Conservation (phyloP, 768 basidiomycete genomes). For the Cyclocybe aegerita region DNA sequence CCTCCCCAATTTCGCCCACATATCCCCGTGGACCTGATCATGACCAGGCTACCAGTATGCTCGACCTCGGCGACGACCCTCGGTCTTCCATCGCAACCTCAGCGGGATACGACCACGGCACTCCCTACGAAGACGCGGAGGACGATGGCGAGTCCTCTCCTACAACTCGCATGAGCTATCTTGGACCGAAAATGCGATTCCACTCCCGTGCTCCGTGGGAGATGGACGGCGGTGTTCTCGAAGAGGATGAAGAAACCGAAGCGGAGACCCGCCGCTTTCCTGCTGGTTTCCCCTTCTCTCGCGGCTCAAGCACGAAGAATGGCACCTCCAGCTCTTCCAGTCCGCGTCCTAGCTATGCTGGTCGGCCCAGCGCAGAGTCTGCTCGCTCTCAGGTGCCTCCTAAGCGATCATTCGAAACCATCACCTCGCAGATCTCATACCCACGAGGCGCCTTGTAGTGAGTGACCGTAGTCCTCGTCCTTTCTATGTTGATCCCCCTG, state of each 20-base stretch:
- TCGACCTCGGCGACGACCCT: slow-evolving; percentile 58
- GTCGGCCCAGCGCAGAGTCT: slow-evolving; percentile 69
- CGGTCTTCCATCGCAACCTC: slow-evolving; percentile 32
- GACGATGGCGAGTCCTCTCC: slow-evolving; percentile 43
- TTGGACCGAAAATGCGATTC: slow-evolving; percentile 83
- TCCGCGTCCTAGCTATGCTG: slow-evolving; percentile 34
- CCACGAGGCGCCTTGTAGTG: slow-evolving; percentile 60
- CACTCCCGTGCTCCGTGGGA: slow-evolving; percentile 86
- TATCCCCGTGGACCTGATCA: slow-evolving; percentile 36
- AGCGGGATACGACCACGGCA: slow-evolving; percentile 28
- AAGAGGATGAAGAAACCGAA: slow-evolving; percentile 49
- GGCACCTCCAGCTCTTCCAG: slow-evolving; percentile 47
- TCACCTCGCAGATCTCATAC: slow-evolving; percentile 48
- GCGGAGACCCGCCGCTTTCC: slow-evolving; percentile 29
- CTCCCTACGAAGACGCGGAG: slow-evolving; percentile 32
- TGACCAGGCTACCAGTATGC: slow-evolving; percentile 48
- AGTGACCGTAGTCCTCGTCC: slow-evolving; percentile 27
- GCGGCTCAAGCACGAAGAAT: slow-evolving; percentile 31
- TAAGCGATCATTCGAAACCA: slow-evolving; percentile 61
- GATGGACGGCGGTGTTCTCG: slow-evolving; percentile 46
- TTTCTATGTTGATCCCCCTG: slow-evolving; percentile 4
- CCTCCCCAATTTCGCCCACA: slow-evolving; percentile 22
- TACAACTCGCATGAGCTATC: slow-evolving; percentile 60
- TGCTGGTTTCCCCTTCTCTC: slow-evolving; percentile 20
- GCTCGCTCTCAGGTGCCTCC: slow-evolving; percentile 46